A percentile compares a stretch with the other conserved stretches of the same genome.
These are phyloP conservation scores for Penicillium nordicum DNA, from an alignment of 2,329 filamentous ascomycete species.

Conservation along the genomic window DNA sequence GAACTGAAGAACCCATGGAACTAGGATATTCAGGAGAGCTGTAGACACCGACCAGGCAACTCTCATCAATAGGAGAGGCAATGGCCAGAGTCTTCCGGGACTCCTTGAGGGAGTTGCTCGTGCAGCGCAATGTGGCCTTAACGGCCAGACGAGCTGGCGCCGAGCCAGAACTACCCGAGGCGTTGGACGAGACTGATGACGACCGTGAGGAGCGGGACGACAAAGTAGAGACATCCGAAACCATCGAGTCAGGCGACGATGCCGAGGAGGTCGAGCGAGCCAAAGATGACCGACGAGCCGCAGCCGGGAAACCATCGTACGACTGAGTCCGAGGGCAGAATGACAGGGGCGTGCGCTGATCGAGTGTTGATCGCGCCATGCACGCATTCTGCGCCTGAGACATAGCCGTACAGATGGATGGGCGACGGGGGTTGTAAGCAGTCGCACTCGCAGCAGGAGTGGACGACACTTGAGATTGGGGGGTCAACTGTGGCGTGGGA, in stretches of 20 bases:
- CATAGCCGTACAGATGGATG: conserved; percentile 60
- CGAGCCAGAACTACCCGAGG: conserved; percentile 32
- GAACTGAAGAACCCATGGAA: conserved; percentile 22
- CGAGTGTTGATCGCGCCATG: conserved; percentile 54
- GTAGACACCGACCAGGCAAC: conserved; percentile 32
- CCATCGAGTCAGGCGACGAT: conserved; percentile 61
- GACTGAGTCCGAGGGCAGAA: conserved; percentile 37
- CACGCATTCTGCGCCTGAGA: conserved; percentile 54
- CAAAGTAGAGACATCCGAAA: conserved; percentile 57
- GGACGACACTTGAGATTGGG: conserved; percentile 51
- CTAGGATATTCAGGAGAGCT: conserved; percentile 35
- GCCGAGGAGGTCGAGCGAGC: conserved; percentile 52
- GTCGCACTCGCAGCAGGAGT: conserved; percentile 61
- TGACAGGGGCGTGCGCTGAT: conserved; percentile 45
- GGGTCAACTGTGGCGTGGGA: conserved; percentile 62
- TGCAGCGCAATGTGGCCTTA: conserved; percentile 41
- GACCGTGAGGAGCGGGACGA: conserved; percentile 55
- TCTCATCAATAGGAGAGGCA: conserved; percentile 40
- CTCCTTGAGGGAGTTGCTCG: conserved; percentile 39
- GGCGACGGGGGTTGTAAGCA: conserved; percentile 46
- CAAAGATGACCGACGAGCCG: conserved; percentile 49
- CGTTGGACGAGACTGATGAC: conserved; percentile 45
- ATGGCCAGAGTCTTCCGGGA: conserved; percentile 35
- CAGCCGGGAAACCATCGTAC: conserved; percentile 48
- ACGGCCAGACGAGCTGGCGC: conserved; percentile 36